Conservation (phyloP, 75 land plant species). For the Cunninghamia lanceolata region DNA sequence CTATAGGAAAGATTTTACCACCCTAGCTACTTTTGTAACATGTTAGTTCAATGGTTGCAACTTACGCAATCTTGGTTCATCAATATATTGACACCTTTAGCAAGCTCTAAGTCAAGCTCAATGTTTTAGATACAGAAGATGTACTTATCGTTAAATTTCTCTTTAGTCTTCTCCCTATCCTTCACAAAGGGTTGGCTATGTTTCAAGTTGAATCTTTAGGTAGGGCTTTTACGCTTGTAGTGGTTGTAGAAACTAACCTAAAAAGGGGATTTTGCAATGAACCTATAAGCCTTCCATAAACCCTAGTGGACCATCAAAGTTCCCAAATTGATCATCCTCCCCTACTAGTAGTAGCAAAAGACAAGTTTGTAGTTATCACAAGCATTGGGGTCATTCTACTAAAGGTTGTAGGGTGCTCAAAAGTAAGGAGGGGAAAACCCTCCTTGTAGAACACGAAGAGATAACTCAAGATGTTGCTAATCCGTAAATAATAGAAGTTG, state of each 20-base stretch:
- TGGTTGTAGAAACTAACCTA: background rate
- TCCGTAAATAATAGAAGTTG: background rate
- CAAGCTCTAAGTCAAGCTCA: background rate
- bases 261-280: background rate
- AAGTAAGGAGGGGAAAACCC: background rate
- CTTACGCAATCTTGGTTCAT: background rate
- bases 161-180: background rate
- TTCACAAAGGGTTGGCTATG: background rate
- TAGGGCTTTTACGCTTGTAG: background rate
- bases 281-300: background rate
- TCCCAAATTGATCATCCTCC: background rate
- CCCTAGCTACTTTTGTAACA: background rate
- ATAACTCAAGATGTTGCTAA: background rate
- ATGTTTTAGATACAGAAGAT: background rate
- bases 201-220: background rate
- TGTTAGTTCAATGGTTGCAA: background rate
- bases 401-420: too few species aligned
- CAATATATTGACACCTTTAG: background rate
- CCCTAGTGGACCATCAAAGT: background rate
- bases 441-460: background rate
- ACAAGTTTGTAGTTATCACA: background rate
- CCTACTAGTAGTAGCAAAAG: background rate
- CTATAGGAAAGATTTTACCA: background rate
- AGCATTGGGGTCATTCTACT: too few species aligned
- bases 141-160: background rate